Conservation (phyloP, 208 protist genomes). For the Acanthamoeba polyphaga region DNA sequence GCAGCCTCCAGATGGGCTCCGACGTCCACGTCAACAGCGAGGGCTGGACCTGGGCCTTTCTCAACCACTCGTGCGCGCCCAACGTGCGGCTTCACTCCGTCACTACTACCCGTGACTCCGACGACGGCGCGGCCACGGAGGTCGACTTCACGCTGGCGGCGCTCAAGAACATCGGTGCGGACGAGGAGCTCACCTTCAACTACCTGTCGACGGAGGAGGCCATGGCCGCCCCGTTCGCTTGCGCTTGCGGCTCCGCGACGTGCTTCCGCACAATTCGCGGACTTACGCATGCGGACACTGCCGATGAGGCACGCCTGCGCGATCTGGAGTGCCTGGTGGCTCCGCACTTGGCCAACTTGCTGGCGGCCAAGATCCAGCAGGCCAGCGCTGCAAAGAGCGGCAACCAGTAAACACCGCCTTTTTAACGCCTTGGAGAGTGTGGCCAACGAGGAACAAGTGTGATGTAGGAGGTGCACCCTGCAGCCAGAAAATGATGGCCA, state of each 20-base stretch:
- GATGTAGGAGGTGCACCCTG: too few species aligned
- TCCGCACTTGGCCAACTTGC: not conserved
- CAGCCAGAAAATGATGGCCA: too few species aligned
- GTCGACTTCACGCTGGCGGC: slow-evolving; percentile 9
- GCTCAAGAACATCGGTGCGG: not conserved
- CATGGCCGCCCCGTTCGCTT: slow-evolving; percentile 37
- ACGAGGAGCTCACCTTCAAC: slow-evolving; percentile 57
- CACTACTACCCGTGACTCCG: too few species aligned
- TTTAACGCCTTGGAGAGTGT: too few species aligned
- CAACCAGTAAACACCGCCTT: too few species aligned
- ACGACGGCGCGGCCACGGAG: not conserved
- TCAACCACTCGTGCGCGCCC: slow-evolving; percentile 47
- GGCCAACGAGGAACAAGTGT: too few species aligned
- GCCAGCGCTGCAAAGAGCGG: not conserved
- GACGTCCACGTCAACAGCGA: slow-evolving; percentile 60
- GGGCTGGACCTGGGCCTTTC: slow-evolving; percentile 47
- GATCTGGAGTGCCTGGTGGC: not conserved
- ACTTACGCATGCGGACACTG: not conserved
- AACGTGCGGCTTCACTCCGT: slow-evolving; percentile 21
- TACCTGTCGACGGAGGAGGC: slow-evolving; percentile 32
- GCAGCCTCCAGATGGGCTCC: slow-evolving; percentile 58
- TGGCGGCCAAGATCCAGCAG: not conserved
- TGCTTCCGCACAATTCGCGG: slow-evolving; percentile 47
- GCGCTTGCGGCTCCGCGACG: not conserved
- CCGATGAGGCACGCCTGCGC: not conserved